phyloP scores from a whole-genome alignment of 1,139 yeast genomes.

The Taiozyma onychis region DNA sequence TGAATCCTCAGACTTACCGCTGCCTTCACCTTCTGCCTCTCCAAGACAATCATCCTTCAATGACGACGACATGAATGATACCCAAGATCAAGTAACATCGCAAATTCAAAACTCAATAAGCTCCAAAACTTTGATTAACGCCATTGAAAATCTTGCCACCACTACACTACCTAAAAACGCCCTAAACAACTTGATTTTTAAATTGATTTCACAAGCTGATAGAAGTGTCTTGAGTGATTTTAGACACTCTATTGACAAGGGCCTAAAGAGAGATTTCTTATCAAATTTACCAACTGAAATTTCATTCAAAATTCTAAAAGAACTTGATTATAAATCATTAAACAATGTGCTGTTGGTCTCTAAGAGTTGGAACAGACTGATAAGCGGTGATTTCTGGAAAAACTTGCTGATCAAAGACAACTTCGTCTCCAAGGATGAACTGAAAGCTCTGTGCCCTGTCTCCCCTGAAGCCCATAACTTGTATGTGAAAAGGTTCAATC shows the following conservation, averaged over 20 bases:
- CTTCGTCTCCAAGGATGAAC: constrained; percentile 33
- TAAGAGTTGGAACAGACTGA: constrained; percentile 58
- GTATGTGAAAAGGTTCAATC: constrained; percentile 46
- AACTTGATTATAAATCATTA: constrained; percentile 61
- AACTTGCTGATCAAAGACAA: constrained; percentile 48
- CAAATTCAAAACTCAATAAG: constrained; percentile 10
- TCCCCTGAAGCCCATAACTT: constrained; percentile 9
- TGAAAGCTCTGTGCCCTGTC: constrained; percentile 1
- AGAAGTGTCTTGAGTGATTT: constrained; percentile 68
- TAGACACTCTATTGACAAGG: constrained; percentile 49
- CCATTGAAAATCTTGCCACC: constrained; percentile 26
- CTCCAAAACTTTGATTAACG: constrained; percentile 26
- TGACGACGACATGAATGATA: constrained; percentile 14
- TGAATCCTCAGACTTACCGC: constrained; percentile 37
- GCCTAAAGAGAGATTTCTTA: constrained; percentile 70
- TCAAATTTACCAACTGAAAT: constrained; percentile 72
- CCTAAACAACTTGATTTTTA: constrained; percentile 41
- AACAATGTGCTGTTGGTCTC: constrained; percentile 62
- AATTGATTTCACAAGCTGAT: constrained; percentile 57
- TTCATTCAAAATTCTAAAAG: constrained; percentile 59
- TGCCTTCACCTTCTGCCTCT: constrained; percentile 68
- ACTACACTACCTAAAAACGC: constrained; percentile 13
- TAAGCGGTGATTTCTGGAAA: constrained; percentile 59
- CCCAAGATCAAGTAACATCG: constrained; percentile 1
- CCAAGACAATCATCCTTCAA: constrained; percentile 40